Base-by-base conservation (phyloP, 768 basidiomycete genomes). In the Inosperma sp. region DNA sequence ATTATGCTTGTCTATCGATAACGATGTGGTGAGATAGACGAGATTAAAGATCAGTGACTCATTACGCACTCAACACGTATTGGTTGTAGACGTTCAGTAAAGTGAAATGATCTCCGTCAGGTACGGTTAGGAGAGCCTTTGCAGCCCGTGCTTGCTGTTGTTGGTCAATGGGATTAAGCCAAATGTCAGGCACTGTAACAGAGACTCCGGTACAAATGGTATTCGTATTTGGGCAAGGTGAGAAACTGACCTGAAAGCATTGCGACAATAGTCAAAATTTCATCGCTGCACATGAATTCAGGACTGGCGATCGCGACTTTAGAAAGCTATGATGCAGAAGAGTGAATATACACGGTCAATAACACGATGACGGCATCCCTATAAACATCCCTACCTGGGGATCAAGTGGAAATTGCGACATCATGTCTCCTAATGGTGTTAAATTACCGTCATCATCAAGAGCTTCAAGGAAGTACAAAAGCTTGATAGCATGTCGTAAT, bases 371-470 rank as follows among this genome's bases (percentile, higher is more conserved):
- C 19, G 22, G 19, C 17, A 31, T 3, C 10, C 7, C 14, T 25
- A 34, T 39, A 19, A 47, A n/a, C 37, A 25, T 35, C 27, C 76
- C 29, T 57, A 88, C 88, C 76, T 94, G 93, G 30, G 95, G 95
- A 67, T 98, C 95, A 17, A 99, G 77, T 10, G 94, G 95, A 75
- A 98, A 97, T 58, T 97, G 93, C 0, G 95, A 94, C 95, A 98
- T 97, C 53, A 93, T 86, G 31, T 70, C 74, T 3, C 95, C 95
- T 7, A 98, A 71, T 0, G 84, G 68, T 1, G 95, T 97, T 53
- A 99, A 68, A 48, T 91, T 83, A 13, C 95, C 94, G 2, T 97
- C 93, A 59, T 97, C 93, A 62, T 99, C 93, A 54, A 99, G 73
- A 1, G 94, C 94, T 5, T 86, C 82, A 37, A 98, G 77, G 66